Evolutionary conservation across 768 basidiomycete genomes (phyloP), one percentile per base, ranked within the genome.

Genomic region (Chiua virens): DNA sequence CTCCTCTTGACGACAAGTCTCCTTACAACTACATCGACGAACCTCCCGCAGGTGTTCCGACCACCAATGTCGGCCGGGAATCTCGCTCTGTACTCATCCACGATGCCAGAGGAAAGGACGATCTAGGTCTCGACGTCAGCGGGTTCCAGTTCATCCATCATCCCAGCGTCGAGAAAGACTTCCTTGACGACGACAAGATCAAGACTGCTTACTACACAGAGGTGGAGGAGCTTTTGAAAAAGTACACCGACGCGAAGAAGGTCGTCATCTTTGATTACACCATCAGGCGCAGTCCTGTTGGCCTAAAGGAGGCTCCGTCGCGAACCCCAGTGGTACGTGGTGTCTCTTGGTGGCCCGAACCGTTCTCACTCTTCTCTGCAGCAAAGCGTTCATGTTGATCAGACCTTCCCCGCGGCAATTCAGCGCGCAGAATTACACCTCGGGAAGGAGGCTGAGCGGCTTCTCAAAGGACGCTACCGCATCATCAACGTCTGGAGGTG

Each of bases 401-500:
- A 76, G 60, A 73, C 74, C 0, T 67, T 57, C 49, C 51, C 57
- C 0, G 72, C 74, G 2, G 63, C 66, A 11, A 60, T 65, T 5
- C 51, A 52, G 5, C 71, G 76, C 8, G 74, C 76, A 34, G 34
- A 34, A 0, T 53, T 62, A 20, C 57, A 62, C 6, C 73, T 74
- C 13, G 65, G 66, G 4, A 71, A 64, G 14, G 75, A 76, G 9
- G 74, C 72, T 1, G 71, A 73, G 45, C 66, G 67, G 11, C 62
- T 77, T 5, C 64, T 76, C 46, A 62, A 70, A 51, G 63, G 64
- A 3, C 71, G 74, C 23, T 64, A 70, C 34, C 72, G 65, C 34
- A 74, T 76, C 58, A 73, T 76, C 59, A 76, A 76, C 52, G 69
- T 75, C 32, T 75, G 74, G 75, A 70, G 75, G 53, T 58, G 15